Evolutionary conservation across 805 yeast species (phyloP).

Genomic region (Geotrichum ghanense): DNA sequence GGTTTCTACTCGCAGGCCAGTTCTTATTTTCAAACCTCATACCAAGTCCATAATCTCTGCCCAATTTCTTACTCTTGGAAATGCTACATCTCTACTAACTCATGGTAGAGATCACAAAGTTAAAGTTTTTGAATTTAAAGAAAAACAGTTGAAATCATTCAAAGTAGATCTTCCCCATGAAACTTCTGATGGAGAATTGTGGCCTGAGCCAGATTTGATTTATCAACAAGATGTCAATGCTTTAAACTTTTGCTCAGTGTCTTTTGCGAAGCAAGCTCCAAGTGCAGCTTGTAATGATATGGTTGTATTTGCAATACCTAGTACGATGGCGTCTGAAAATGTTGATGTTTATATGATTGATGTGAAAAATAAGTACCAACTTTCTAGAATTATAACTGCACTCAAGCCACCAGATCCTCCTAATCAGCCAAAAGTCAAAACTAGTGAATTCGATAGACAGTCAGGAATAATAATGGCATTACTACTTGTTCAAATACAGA

Average conservation of each 20-base stretch:
- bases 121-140: conserved; percentile 22
- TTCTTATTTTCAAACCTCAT: conserved; percentile 52
- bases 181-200: conserved; percentile 13
- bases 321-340: conserved; percentile 48
- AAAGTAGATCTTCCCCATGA: conserved; percentile 25
- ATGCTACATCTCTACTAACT: conserved; percentile 32
- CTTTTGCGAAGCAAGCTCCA: conserved; percentile 21
- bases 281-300: too few relatives aligned
- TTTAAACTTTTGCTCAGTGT: conserved; percentile 62
- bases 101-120: conserved; percentile 57
- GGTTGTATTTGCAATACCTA: conserved; percentile 55
- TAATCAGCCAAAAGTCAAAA: neutral
- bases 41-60: conserved; percentile 38
- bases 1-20: conserved; percentile 41
- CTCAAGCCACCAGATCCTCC: neutral
- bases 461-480: conserved; percentile 62
- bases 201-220: conserved; percentile 24
- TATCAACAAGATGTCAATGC: conserved; percentile 59
- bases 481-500: conserved; percentile 24
- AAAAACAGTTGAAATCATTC: conserved; percentile 28
- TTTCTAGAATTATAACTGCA: neutral
- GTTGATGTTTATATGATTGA: conserved; percentile 38
- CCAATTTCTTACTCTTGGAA: conserved; percentile 25
- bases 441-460: conserved; percentile 4
- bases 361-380: conserved; percentile 1